Conservation (phyloP, 176 grass and related monocot species). For the Zea luxurians region DNA sequence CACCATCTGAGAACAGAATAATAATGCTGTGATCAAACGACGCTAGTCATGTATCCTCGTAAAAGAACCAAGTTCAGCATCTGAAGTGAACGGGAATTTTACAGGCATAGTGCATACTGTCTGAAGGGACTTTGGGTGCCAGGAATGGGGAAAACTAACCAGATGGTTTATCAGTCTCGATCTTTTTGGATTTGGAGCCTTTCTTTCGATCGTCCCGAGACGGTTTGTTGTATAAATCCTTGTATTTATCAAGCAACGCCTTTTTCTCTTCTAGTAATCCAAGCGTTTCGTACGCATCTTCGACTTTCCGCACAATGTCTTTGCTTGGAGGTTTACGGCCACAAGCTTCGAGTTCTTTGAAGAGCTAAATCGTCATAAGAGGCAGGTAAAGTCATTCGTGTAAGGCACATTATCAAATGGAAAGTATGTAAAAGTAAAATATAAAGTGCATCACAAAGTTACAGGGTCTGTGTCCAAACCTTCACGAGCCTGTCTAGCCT, state of each 20-base stretch:
- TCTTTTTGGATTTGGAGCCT: conserved; percentile 6
- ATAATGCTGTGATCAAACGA: neutral
- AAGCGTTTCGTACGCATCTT: conserved; percentile 82
- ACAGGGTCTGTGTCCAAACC: conserved; percentile 40
- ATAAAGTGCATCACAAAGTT: conserved; percentile 25
- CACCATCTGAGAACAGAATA: conserved; percentile 30
- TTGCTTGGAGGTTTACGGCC: conserved; percentile 62
- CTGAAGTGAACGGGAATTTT: conserved; percentile 18
- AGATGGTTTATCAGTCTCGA: conserved; percentile 16
- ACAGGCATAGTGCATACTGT: too few species aligned
- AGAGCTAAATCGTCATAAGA: conserved; percentile 52
- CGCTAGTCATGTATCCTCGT: too few species aligned
- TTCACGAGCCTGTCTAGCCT: conserved; percentile 69
- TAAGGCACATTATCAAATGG: neutral
- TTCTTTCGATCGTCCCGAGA: conserved; percentile 37
- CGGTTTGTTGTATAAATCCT: conserved; percentile 48
- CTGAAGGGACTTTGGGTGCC: too few species aligned
- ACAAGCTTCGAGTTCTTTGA: conserved; percentile 66
- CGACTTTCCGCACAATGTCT: conserved; percentile 73
- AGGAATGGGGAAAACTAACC: conserved; percentile 18
- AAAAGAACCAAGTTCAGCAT: neutral
- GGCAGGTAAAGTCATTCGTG: conserved; percentile 16
- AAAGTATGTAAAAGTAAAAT: conserved; percentile 7
- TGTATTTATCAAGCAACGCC: conserved; percentile 63
- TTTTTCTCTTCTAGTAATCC: conserved; percentile 74